Conservation (phyloP, 2,329 filamentous ascomycete species). For the Acrodontium crateriforme region DNA sequence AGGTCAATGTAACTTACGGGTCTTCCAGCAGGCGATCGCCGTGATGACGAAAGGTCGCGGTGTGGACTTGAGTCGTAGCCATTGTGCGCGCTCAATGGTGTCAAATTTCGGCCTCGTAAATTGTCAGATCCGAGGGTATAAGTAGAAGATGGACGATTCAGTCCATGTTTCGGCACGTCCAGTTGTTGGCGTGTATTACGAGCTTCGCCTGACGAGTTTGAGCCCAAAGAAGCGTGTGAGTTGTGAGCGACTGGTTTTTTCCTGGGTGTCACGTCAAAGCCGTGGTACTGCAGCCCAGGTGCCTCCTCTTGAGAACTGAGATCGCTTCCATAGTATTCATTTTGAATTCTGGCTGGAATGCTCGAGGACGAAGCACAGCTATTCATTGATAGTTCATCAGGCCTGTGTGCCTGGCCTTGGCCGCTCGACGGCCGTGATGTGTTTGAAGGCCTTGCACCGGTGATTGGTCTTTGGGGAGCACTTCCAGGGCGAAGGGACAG, state of each 20-base stretch:
- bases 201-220: slow-evolving; percentile 13
- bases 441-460: too few species aligned
- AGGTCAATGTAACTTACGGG: slow-evolving; percentile 49
- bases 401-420: too few species aligned
- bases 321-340: too few species aligned
- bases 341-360: too few species aligned
- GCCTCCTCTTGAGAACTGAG: too few species aligned
- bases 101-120: slow-evolving; percentile 48
- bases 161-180: slow-evolving; percentile 32
- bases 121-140: slow-evolving; percentile 66
- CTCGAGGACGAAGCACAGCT: too few species aligned
- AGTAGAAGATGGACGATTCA: slow-evolving; percentile 52
- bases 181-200: slow-evolving; percentile 12
- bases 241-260: slow-evolving; percentile 14
- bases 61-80: slow-evolving; percentile 30
- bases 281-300: slow-evolving; percentile 39
- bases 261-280: slow-evolving; percentile 25
- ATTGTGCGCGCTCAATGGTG: slow-evolving; percentile 35
- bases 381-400: too few species aligned
- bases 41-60: slow-evolving; percentile 37
- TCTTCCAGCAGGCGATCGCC: slow-evolving; percentile 43
- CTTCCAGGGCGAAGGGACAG: too few species aligned
- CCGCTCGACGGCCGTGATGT: too few species aligned
- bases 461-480: too few species aligned
- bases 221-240: slow-evolving; percentile 20